Evolutionary conservation across 768 basidiomycete species (phyloP).

Genomic region (Lentinula sp.): DNA sequence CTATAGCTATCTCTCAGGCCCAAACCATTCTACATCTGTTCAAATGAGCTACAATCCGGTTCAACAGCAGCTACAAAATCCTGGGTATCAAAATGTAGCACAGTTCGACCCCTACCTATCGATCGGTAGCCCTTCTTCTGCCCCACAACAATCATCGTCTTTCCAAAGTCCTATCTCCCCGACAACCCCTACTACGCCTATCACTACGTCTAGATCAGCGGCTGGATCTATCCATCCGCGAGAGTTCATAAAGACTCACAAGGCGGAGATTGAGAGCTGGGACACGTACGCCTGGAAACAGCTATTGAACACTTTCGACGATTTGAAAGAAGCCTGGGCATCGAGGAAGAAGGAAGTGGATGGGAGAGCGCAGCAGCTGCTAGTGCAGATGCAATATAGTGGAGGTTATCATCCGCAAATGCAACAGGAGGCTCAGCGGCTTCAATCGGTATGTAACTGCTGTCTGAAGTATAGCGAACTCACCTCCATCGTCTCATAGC

Average conservation of each 20-base stretch:
- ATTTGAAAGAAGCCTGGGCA: conserved; percentile 63
- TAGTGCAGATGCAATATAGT: conserved; percentile 37
- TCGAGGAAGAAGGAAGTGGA: conserved; percentile 50
- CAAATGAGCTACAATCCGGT: conserved; percentile 32
- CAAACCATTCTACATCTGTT: conserved; percentile 16
- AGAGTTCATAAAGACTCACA: conserved; percentile 59
- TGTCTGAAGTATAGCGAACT: conserved; percentile 7
- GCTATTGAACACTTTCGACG: conserved; percentile 53
- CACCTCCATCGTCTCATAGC: conserved; percentile 21
- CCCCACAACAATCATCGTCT: conserved; percentile 6
- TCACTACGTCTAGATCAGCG: conserved; percentile 22
- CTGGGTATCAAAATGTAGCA: conserved; percentile 30
- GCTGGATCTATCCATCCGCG: conserved; percentile 55
- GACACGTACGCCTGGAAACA: conserved; percentile 69
- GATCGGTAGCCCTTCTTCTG: conserved; percentile 22
- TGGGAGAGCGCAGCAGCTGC: conserved; percentile 35
- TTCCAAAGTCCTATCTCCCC: not conserved
- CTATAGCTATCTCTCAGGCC: conserved; percentile 19
- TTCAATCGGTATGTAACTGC: conserved; percentile 43
- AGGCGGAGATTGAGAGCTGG: conserved; percentile 66
- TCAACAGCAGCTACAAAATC: conserved; percentile 43
- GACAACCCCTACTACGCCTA: not conserved
- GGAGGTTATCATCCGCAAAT: conserved; percentile 39
- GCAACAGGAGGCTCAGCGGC: conserved; percentile 49
- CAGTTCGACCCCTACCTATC: conserved; percentile 51